Percentiles rank a stretch among this genome's conserved stretches.
Evolutionary conservation across 306 rosid genomes (phyloP).

Genomic region (Geum urbanum): DNA sequence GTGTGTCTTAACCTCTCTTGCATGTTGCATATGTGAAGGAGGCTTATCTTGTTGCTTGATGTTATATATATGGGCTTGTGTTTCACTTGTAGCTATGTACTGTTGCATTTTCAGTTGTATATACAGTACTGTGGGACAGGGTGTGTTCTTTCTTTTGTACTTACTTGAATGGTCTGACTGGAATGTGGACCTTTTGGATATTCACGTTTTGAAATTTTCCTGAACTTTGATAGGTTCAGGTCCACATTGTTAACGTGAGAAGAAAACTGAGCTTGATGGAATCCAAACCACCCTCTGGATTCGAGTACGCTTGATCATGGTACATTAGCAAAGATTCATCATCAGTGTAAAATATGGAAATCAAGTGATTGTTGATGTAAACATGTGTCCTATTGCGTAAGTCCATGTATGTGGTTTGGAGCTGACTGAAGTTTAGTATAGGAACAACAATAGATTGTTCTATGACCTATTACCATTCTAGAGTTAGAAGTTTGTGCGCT

Average conservation of each 20-base stretch:
- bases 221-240: slow-evolving; percentile 71
- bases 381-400: neutral
- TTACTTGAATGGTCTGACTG: slow-evolving; percentile 4
- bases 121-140: neutral
- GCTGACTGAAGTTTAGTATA: slow-evolving; percentile 12
- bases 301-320: slow-evolving; percentile 42
- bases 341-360: slow-evolving; percentile 21
- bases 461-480: neutral
- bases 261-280: slow-evolving; percentile 79
- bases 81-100: neutral
- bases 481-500: slow-evolving; percentile 1
- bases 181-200: neutral
- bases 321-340: neutral
- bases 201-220: slow-evolving; percentile 23
- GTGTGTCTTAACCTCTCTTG: neutral
- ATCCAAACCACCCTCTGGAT: slow-evolving; percentile 64
- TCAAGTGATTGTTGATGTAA: slow-evolving; percentile 12
- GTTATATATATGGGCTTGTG: neutral
- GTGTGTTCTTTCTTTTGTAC: neutral
- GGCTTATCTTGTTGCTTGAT: neutral
- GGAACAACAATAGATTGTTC: slow-evolving; percentile 5
- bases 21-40: neutral
- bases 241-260: slow-evolving; percentile 77
- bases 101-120: neutral
- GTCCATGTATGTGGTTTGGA: neutral